phyloP scores from a whole-genome alignment of 345 rosid species.

The Syzygium grande region DNA sequence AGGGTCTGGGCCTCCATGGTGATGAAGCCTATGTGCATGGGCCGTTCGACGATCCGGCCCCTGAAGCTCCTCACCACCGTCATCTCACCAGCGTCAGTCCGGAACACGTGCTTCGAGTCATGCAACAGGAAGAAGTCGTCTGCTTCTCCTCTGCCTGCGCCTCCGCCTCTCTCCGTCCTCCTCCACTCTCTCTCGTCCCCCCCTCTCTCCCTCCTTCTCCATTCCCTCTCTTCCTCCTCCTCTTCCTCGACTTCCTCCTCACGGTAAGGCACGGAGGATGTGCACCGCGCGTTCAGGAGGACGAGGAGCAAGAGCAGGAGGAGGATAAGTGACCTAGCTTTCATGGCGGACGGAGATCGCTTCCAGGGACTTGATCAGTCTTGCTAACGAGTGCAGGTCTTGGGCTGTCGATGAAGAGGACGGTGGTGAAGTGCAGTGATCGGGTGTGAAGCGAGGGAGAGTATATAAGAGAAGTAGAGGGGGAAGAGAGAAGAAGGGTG shows the following conservation, averaged over 20 bases:
- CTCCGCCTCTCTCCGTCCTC: not conserved
- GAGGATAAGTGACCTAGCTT: not conserved
- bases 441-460: not conserved
- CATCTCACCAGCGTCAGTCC: constrained; percentile 79
- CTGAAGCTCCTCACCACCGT: constrained; percentile 37
- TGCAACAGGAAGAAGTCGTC: constrained; percentile 44
- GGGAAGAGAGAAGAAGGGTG: not conserved
- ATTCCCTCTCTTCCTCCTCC: not conserved
- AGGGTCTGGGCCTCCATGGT: constrained; percentile 78
- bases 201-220: not conserved
- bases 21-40: constrained; percentile 83
- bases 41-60: constrained; percentile 40
- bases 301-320: not conserved
- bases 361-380: not conserved
- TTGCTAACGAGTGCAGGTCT: not conserved
- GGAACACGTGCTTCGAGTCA: constrained; percentile 40
- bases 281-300: not conserved
- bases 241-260: not conserved
- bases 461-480: not conserved
- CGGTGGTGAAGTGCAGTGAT: not conserved
- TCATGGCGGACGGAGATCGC: not conserved
- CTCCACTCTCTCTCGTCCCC: not conserved
- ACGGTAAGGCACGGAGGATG: not conserved
- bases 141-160: not conserved
- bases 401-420: not conserved